Evolutionary conservation across 257 asterid genomes (phyloP), one percentile per base, ranked within the genome.

Genomic region (Anisodus tanguticus): DNA sequence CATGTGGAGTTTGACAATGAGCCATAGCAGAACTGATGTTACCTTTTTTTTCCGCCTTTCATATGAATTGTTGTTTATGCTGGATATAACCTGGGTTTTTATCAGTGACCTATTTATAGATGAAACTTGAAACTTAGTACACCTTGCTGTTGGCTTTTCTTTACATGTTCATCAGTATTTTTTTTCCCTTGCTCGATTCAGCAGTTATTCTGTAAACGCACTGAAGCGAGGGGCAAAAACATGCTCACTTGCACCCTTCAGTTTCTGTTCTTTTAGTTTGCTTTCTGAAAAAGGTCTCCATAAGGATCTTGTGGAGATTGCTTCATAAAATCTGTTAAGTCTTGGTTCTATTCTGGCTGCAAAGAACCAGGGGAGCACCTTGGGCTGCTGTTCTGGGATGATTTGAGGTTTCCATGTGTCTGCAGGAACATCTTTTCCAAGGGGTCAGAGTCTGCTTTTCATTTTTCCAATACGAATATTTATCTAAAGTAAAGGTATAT

Each of bases 351-450:
- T 76, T 72, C 41, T 51, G 63, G 81, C 15, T 53, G 16, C 81
- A 51, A 47, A 51, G 62, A 76, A 19, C 59, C 59, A 72, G 17
- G 4, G 17, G 17, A 49, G 62, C 60, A 19, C 12, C 37, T 74
- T 47, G 81, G 41, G 81, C 81, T 49, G 11, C 22, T 74, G 80
- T n/a, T 71, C 79, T 45, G 58, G 58, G 39, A 47, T 45, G 60
- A 8, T 47, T 47, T 19, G 59, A 72, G 80, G 80, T 47, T 19
- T 47, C 59, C 80, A 45, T 43, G 17, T 10, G 5, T 72, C 80
- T 47, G n/a, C 9, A 45, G 80, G 11, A 12, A 6, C 51, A 72
- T 12, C 59, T 31, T 31, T 31, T 31, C 31, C 35, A 31, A 31
- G 35, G 35, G 35, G 35, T 31, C 35, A 31, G 35, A 31, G 35